phyloP scores from a whole-genome alignment of 345 rosid genomes.

The Geranium rotundifolium region DNA sequence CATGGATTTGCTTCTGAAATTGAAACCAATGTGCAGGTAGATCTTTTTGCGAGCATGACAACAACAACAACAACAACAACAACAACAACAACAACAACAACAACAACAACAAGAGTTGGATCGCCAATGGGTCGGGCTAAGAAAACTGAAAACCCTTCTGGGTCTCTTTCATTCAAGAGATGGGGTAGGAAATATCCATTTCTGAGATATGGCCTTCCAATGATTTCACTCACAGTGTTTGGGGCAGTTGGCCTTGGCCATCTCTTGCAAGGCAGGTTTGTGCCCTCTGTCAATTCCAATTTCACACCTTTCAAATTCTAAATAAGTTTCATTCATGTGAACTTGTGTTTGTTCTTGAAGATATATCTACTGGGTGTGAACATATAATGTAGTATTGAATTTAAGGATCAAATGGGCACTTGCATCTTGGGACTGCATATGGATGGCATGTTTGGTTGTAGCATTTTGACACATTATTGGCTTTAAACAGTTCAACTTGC shows the following conservation, averaged over 20 bases:
- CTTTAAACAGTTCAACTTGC: too few relatives aligned
- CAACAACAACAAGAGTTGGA: conserved; percentile 22
- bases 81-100: conserved; percentile 31
- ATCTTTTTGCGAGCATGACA: conserved; percentile 9
- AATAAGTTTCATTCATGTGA: background rate
- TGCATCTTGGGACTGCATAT: too few relatives aligned
- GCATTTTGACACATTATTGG: too few relatives aligned
- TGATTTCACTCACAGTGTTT: conserved; percentile 79
- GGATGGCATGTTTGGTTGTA: too few relatives aligned
- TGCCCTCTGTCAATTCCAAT: conserved; percentile 4
- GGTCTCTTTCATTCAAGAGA: conserved; percentile 40
- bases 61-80: conserved; percentile 28
- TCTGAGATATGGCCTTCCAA: conserved; percentile 84
- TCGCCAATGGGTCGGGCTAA: conserved; percentile 10
- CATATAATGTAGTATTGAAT: too few relatives aligned
- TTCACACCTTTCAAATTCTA: background rate
- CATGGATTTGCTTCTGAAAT: background rate
- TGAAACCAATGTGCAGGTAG: conserved; percentile 7
- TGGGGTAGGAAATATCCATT: conserved; percentile 87
- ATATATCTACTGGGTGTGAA: too few relatives aligned
- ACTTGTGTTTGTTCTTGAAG: too few relatives aligned
- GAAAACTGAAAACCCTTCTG: conserved; percentile 11
- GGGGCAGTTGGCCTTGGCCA: conserved; percentile 81
- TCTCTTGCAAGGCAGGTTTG: conserved; percentile 90
- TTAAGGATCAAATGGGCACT: too few relatives aligned